Conservation (phyloP, 2,329 filamentous ascomycete species). For the Alternaria solani region DNA sequence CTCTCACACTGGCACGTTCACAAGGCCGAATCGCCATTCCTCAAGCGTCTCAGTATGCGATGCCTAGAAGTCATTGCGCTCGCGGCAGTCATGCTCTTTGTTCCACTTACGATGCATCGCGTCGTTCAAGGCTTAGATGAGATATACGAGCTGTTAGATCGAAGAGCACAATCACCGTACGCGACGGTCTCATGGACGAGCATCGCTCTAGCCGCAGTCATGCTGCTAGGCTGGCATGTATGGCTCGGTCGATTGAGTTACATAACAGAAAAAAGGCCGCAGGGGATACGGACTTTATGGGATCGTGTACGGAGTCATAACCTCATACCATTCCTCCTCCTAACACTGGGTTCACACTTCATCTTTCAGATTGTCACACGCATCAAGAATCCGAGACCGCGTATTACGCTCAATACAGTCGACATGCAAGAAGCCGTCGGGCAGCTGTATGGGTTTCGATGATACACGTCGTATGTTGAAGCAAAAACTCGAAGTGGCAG, state of each 20-base stretch:
- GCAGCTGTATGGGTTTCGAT: constrained; percentile 12
- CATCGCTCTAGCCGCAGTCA: constrained; percentile 5
- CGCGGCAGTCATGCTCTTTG: constrained; percentile 20
- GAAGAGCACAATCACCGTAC: constrained; percentile 27
- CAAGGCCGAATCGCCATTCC: constrained; percentile 7
- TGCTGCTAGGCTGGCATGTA: constrained; percentile 28
- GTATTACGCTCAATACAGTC: constrained; percentile 8
- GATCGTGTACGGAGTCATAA: constrained; percentile 17
- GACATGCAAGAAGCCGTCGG: constrained; percentile 16
- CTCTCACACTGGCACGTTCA: constrained; percentile 11
- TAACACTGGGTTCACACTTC: constrained; percentile 17
- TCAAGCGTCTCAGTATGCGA: constrained; percentile 21
- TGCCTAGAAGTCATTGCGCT: constrained; percentile 19
- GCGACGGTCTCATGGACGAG: not conserved
- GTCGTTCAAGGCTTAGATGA: constrained; percentile 22
- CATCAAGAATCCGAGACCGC: not conserved
- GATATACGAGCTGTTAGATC: constrained; percentile 24
- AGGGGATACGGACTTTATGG: constrained; percentile 15
- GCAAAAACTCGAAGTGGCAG: not conserved
- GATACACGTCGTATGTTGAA: not conserved
- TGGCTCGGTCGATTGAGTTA: constrained; percentile 24
- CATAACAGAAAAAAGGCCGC: constrained; percentile 4
- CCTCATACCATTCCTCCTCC: constrained; percentile 17
- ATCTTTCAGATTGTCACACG: not conserved
- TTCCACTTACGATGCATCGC: constrained; percentile 24